Evolutionary conservation across 164 flowering plant species (phyloP).

Genomic region (Taxillus chinensis): DNA sequence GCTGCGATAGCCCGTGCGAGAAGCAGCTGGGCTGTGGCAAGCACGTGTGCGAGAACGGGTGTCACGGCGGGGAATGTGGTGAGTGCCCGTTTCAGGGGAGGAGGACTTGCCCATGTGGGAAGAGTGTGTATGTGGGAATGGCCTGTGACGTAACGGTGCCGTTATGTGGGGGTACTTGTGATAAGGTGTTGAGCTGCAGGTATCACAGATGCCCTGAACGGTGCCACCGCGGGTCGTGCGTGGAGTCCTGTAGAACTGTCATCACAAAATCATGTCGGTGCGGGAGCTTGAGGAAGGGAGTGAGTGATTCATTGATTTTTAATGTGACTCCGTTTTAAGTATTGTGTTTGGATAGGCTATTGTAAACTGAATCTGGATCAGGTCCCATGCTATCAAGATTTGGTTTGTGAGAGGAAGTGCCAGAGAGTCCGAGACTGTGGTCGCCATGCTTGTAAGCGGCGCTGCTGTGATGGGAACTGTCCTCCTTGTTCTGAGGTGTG

Average conservation of each 20-base stretch:
- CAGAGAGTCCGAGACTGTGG: conserved; percentile 73
- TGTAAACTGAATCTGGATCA: conserved; percentile 33
- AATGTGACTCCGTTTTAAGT: too few species aligned
- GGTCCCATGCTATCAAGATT: conserved; percentile 94
- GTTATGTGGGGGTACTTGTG: conserved; percentile 76
- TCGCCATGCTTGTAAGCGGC: conserved; percentile 88
- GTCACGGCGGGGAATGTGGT: conserved; percentile 72
- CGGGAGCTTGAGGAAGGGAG: conserved; percentile 87
- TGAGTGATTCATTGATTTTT: conserved; percentile 10
- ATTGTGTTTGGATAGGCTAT: neutral
- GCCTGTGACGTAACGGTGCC: conserved; percentile 65
- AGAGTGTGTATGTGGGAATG: conserved; percentile 56
- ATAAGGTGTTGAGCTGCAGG: conserved; percentile 60
- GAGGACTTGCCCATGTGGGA: conserved; percentile 86
- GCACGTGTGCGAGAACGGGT: conserved; percentile 67
- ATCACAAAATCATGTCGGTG: conserved; percentile 71
- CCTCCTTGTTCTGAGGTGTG: conserved; percentile 91
- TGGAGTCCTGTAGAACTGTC: conserved; percentile 69
- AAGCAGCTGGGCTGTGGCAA: conserved; percentile 55
- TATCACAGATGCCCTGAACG: conserved; percentile 80
- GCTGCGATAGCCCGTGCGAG: conserved; percentile 52
- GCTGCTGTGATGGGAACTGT: conserved; percentile 92
- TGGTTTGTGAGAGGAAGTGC: conserved; percentile 87
- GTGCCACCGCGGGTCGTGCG: conserved; percentile 76
- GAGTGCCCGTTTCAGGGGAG: conserved; percentile 70